Conservation (phyloP, 106 monocot genomes). For the Allium cepa region DNA sequence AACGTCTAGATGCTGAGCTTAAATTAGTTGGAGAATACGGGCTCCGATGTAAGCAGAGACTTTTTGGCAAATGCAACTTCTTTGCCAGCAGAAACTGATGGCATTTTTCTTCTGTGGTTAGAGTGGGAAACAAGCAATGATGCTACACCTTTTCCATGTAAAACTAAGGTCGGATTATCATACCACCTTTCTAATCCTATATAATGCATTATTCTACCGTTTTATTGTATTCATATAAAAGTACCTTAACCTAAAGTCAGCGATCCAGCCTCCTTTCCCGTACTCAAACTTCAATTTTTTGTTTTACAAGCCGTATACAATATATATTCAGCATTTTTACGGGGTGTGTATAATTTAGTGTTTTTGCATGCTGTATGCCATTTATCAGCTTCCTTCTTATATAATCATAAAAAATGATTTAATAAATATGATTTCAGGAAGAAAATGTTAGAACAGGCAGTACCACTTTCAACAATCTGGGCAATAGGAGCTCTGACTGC, state of each 20-base stretch:
- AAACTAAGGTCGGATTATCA: slow-evolving; percentile 19
- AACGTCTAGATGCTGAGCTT: no score
- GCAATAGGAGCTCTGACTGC: slow-evolving; percentile 53
- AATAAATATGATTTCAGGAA: slow-evolving; percentile 27
- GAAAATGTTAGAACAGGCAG: slow-evolving; percentile 5
- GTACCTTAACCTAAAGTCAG: not conserved
- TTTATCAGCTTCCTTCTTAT: not conserved
- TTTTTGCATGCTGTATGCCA: no score
- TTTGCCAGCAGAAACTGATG: slow-evolving; percentile 40
- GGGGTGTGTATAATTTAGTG: no score
- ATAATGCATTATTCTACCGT: no score
- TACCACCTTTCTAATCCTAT: no score
- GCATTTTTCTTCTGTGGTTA: slow-evolving; percentile 90
- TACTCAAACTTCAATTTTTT: not conserved
- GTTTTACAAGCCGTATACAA: not conserved
- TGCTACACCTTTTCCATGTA: slow-evolving; percentile 29
- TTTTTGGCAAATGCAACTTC: slow-evolving; percentile 23
- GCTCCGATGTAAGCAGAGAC: no score
- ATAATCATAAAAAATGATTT: not conserved
- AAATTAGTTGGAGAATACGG: no score
- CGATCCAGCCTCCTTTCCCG: not conserved
- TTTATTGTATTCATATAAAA: not conserved
- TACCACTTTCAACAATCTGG: slow-evolving; percentile 28
- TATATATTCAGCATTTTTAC: not conserved
- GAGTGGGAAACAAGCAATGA: slow-evolving; percentile 84